Conservation (phyloP, 2,329 filamentous ascomycete genomes). For the Endocalyx cinctus region DNA sequence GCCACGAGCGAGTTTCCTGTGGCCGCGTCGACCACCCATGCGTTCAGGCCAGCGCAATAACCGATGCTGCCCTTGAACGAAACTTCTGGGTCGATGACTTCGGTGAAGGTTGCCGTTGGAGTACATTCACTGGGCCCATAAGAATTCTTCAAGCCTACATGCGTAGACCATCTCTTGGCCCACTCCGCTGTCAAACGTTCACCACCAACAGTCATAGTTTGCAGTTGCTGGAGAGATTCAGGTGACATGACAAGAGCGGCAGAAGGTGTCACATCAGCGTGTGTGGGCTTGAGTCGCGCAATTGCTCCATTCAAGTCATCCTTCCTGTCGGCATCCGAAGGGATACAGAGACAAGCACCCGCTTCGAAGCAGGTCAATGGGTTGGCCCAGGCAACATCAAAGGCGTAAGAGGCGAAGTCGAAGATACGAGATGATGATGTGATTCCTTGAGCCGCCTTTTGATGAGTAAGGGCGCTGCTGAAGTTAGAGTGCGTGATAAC, state of each 20-base stretch:
- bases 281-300: conserved; percentile 10
- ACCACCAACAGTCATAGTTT: conserved; percentile 17
- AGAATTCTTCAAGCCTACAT: conserved; percentile 5
- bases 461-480: conserved; percentile 2
- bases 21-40: not conserved
- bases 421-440: conserved; percentile 9
- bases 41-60: not conserved
- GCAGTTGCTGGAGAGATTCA: conserved; percentile 12
- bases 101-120: too few species aligned
- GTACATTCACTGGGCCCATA: too few species aligned
- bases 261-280: conserved; percentile 17
- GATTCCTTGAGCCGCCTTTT: conserved; percentile 2
- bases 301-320: conserved; percentile 26
- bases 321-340: conserved; percentile 30
- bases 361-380: conserved; percentile 31
- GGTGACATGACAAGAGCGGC: conserved; percentile 14
- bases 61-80: too few species aligned
- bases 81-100: too few species aligned
- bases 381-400: conserved; percentile 33
- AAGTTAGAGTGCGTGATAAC: conserved; percentile 18
- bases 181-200: conserved; percentile 25
- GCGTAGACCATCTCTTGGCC: conserved; percentile 9
- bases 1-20: not conserved
- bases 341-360: conserved; percentile 35
- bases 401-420: conserved; percentile 29